Evolutionary conservation across 768 basidiomycete species (phyloP).

Genomic region (Trametes cingulata): DNA sequence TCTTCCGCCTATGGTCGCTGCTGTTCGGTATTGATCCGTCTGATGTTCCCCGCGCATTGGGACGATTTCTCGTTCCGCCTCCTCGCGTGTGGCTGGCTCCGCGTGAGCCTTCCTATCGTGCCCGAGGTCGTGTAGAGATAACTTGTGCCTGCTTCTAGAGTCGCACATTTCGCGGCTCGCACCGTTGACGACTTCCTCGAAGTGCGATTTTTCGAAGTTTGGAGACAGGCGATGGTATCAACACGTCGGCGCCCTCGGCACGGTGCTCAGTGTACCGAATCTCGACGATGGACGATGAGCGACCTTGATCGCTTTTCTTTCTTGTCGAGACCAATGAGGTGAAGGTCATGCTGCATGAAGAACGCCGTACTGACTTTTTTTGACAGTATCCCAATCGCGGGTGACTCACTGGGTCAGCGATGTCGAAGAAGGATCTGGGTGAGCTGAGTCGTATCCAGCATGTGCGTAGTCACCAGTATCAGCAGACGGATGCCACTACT

Average conservation of each 20-base stretch:
- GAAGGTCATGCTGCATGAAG: slow-evolving; percentile 57
- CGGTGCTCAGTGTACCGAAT: slow-evolving; percentile 77
- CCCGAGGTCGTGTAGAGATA: slow-evolving; percentile 74
- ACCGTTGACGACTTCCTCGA: not conserved
- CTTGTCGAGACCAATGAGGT: slow-evolving; percentile 86
- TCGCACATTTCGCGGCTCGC: slow-evolving; percentile 29
- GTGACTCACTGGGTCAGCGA: too few relatives aligned
- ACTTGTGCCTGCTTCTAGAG: slow-evolving; percentile 64
- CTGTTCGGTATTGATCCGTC: slow-evolving; percentile 88
- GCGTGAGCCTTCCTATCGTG: slow-evolving; percentile 81
- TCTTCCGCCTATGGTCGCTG: slow-evolving; percentile 96
- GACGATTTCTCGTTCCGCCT: slow-evolving; percentile 89
- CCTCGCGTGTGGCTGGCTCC: slow-evolving; percentile 98
- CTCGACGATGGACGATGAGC: slow-evolving; percentile 97
- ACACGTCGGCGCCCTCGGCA: slow-evolving; percentile 81
- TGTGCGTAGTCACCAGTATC: too few relatives aligned
- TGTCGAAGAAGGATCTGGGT: too few relatives aligned
- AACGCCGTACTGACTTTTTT: too few relatives aligned
- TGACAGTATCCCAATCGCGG: too few relatives aligned
- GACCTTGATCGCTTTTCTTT: slow-evolving; percentile 93
- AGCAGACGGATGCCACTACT: too few relatives aligned
- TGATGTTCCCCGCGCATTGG: slow-evolving; percentile 99
- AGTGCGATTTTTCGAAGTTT: slow-evolving; percentile 49
- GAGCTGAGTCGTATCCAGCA: too few relatives aligned
- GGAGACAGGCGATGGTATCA: slow-evolving; percentile 76